A percentile compares a stretch with the other conserved stretches of the same genome.
phyloP scores from a whole-genome alignment of 2,329 filamentous ascomycete genomes.

The Tolypocladium paradoxum region DNA sequence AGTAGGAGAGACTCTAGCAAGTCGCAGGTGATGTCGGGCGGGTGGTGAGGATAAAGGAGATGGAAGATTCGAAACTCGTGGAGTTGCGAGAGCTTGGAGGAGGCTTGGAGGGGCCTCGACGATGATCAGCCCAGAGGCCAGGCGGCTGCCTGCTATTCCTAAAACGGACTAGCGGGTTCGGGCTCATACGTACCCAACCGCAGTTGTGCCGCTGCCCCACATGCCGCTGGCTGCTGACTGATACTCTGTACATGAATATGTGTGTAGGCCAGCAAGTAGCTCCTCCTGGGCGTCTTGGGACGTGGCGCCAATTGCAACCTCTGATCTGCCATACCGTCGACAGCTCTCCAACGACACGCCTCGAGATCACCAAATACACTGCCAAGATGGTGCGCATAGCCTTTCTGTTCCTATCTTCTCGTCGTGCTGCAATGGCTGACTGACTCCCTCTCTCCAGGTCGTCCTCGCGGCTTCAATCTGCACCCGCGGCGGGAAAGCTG shows the following conservation, averaged over 20 bases:
- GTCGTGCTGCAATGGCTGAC: not conserved
- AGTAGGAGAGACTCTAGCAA: not conserved
- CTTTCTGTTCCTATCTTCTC: not conserved
- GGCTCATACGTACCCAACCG: not conserved
- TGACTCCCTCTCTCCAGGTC: slow-evolving; percentile 49
- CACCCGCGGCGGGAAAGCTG: slow-evolving; percentile 94
- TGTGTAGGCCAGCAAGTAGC: not conserved
- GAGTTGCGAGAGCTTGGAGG: not conserved
- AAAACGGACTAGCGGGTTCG: not conserved
- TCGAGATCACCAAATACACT: slow-evolving; percentile 4
- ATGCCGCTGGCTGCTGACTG: not conserved
- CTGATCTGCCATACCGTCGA: not conserved
- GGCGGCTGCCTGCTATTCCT: not conserved
- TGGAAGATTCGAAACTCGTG: not conserved
- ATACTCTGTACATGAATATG: not conserved
- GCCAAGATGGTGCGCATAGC: slow-evolving; percentile 27
- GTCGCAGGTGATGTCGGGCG: not conserved
- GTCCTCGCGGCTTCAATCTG: slow-evolving; percentile 98
- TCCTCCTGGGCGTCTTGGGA: not conserved
- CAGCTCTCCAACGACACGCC: not conserved
- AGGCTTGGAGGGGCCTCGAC: not conserved
- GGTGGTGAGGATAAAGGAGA: not conserved
- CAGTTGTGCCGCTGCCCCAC: not conserved
- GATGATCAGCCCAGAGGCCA: not conserved
- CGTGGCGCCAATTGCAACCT: not conserved